Evolutionary conservation across 2,329 filamentous ascomycete genomes (phyloP).

Genomic region (Nannizziopsis arthrosporioides): DNA sequence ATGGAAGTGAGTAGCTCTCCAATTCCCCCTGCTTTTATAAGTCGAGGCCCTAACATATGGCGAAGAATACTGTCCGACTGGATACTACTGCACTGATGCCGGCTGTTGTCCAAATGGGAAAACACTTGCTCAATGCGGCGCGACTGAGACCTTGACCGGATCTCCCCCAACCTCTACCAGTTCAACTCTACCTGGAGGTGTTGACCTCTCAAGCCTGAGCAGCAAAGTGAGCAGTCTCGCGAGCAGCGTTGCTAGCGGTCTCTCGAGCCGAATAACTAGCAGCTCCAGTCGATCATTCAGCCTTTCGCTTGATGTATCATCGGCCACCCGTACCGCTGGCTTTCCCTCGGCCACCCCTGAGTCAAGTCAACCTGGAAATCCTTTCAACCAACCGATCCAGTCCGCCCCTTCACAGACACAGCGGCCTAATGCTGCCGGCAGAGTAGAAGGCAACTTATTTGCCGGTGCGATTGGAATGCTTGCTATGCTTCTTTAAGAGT

Average conservation of each 20-base stretch:
- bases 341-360: background rate
- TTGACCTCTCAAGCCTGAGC: background rate
- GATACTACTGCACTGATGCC: slow-evolving; percentile 8
- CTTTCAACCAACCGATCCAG: background rate
- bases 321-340: background rate
- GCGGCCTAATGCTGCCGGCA: slow-evolving; percentile 1
- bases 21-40: background rate
- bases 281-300: background rate
- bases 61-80: slow-evolving; percentile 10
- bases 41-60: background rate
- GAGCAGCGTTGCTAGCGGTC: background rate
- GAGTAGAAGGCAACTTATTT: slow-evolving; percentile 9
- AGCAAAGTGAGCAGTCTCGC: background rate
- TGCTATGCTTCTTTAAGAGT: slow-evolving; percentile 5
- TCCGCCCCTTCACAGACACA: background rate
- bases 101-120: slow-evolving; percentile 6
- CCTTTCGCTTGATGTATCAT: background rate
- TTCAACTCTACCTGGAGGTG: background rate
- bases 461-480: slow-evolving; percentile 6
- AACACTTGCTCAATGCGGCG: slow-evolving; percentile 7
- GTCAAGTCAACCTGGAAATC: background rate
- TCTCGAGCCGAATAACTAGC: background rate
- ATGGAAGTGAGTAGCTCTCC: slow-evolving; percentile 11
- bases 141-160: slow-evolving; percentile 3
- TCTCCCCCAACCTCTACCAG: background rate